Conservation (phyloP, 495 filamentous ascomycete species). For the Annulohypoxylon nitens region DNA sequence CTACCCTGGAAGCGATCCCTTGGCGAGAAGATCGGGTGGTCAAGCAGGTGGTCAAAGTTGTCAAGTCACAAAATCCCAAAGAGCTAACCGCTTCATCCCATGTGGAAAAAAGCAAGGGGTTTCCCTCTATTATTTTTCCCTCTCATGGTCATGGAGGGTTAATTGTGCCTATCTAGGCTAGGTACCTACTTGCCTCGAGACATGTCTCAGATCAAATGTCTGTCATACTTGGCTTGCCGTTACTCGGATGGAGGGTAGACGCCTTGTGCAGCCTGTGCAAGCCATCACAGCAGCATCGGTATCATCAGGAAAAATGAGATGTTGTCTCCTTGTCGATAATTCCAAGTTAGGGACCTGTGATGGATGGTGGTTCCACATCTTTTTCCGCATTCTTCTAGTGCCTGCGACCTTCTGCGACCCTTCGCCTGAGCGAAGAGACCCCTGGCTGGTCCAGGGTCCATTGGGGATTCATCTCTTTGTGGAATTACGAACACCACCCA, state of each 20-base stretch:
- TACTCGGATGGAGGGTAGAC: slow-evolving; percentile 26
- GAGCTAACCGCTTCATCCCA: slow-evolving; percentile 21
- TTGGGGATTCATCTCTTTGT: slow-evolving; percentile 42
- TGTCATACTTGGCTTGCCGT: slow-evolving; percentile 37
- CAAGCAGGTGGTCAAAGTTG: background rate
- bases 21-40: slow-evolving; percentile 48
- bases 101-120: slow-evolving; percentile 39
- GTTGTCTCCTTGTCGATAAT: slow-evolving; percentile 30
- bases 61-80: slow-evolving; percentile 36
- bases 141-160: slow-evolving; percentile 12
- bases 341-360: slow-evolving; percentile 26
- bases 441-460: slow-evolving; percentile 38
- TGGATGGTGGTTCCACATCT: slow-evolving; percentile 40
- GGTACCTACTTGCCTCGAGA: slow-evolving; percentile 2
- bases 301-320: slow-evolving; percentile 30
- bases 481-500: slow-evolving; percentile 48
- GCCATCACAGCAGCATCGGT: slow-evolving; percentile 23
- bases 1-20: slow-evolving; percentile 50
- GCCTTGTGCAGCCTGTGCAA: slow-evolving; percentile 44
- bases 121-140: slow-evolving; percentile 12
- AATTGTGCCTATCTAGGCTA: slow-evolving; percentile 8
- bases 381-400: slow-evolving; percentile 36
- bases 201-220: slow-evolving; percentile 42
- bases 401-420: slow-evolving; percentile 43
- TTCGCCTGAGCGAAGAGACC: slow-evolving; percentile 32